A percentile compares a stretch with the other conserved stretches of the same genome.
Conservation (phyloP, 495 filamentous ascomycete species). For the Durotheca rogersii region DNA sequence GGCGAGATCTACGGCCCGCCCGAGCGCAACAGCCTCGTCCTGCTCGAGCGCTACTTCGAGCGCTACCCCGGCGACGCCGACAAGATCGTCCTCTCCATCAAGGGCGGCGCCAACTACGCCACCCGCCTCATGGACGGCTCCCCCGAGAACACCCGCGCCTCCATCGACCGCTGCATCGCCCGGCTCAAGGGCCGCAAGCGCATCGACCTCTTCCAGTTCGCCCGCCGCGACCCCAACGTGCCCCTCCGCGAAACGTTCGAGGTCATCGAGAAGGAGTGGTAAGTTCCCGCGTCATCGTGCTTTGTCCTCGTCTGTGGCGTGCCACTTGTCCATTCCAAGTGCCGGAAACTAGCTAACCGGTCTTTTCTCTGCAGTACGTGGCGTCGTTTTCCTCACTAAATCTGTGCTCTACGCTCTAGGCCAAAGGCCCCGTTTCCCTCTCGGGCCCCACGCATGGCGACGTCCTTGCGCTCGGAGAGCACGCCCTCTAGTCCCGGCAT, state of each 20-base stretch:
- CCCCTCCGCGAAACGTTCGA: constrained; percentile 52
- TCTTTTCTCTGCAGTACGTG: no score
- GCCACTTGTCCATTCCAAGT: no score
- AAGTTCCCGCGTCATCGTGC: no score
- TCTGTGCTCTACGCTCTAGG: no score
- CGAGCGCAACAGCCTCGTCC: constrained; percentile 64
- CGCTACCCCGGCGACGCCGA: constrained; percentile 66
- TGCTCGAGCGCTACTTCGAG: constrained; percentile 66
- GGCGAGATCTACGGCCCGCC: constrained; percentile 78
- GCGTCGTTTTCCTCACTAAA: no score
- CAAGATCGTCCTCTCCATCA: constrained; percentile 66
- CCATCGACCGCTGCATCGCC: constrained; percentile 65
- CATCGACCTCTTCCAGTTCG: constrained; percentile 79
- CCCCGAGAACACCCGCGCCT: constrained; percentile 60
- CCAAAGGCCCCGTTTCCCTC: no score
- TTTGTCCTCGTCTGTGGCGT: no score
- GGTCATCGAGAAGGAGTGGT: constrained; percentile 53
- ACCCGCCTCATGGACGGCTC: constrained; percentile 55
- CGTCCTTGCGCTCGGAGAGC: no score
- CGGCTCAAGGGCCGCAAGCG: constrained; percentile 71
- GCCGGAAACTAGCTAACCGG: no score
- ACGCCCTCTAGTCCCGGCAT: no score
- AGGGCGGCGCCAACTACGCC: constrained; percentile 53
- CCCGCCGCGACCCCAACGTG: constrained; percentile 65
- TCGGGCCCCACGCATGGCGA: no score